A percentile compares a stretch with the other conserved stretches of the same genome.
Conservation (phyloP, 2,329 filamentous ascomycete species). For the Paraphoma chrysanthemicola region DNA sequence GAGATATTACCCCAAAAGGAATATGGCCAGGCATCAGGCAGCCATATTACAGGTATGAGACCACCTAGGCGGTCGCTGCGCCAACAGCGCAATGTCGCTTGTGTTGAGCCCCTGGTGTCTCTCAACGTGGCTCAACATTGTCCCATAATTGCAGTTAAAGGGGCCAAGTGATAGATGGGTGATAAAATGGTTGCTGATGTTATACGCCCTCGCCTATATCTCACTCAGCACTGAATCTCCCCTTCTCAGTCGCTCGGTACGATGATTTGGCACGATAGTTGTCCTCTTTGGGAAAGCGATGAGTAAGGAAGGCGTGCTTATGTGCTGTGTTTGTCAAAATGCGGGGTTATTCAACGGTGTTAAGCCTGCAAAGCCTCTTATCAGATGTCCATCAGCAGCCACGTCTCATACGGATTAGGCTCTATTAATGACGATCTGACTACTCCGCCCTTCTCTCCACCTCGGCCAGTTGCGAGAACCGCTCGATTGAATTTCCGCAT, state of each 20-base stretch:
- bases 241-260: neutral
- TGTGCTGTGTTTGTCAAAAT: neutral
- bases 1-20: constrained; percentile 10
- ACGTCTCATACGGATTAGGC: neutral
- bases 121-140: constrained; percentile 2
- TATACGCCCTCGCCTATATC: constrained; percentile 2
- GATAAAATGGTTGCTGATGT: constrained; percentile 3
- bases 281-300: neutral
- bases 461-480: neutral
- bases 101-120: neutral
- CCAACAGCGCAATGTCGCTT: neutral
- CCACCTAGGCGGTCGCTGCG: neutral
- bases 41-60: constrained; percentile 2
- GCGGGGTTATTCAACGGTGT: neutral
- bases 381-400: constrained; percentile 2
- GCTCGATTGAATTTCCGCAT: neutral
- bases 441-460: neutral
- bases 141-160: neutral
- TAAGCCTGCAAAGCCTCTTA: neutral
- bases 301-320: constrained; percentile 2
- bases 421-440: neutral
- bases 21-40: constrained; percentile 14
- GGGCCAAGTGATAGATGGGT: neutral
- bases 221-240: constrained; percentile 7
- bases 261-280: neutral